Evolutionary conservation across 169 alveolate species (phyloP).

Genomic region (Ichthyophthirius multifiliis): DNA sequence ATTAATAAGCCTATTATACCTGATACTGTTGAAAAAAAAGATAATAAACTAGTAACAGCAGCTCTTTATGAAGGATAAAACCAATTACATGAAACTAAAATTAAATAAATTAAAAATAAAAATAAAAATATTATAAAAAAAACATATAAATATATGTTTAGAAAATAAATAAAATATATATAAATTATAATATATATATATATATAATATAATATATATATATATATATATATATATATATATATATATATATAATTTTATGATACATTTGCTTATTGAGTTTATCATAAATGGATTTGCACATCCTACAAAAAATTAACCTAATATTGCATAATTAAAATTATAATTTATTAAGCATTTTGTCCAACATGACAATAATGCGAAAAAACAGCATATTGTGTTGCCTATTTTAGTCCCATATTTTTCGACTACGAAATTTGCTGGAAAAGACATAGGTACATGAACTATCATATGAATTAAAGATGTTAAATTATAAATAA

Average conservation of each 20-base stretch:
- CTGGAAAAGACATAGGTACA: background rate
- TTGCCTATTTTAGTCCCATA: background rate
- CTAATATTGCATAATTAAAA: background rate
- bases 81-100: slow-evolving; percentile 1
- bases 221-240: no score
- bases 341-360: background rate
- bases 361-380: background rate
- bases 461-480: background rate
- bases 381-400: background rate
- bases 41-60: slow-evolving; percentile 7
- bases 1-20: background rate
- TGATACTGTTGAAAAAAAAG: slow-evolving; percentile 12
- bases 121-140: no score
- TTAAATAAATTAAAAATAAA: background rate
- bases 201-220: no score
- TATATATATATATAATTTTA: no score
- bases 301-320: background rate
- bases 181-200: no score
- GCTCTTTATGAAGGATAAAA: slow-evolving; percentile 3
- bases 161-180: no score
- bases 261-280: no score
- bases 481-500: background rate
- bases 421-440: background rate
- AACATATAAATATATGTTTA: no score
- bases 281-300: background rate